These are phyloP conservation scores for Stagonosporopsis vannaccii DNA, from an alignment of 2,329 filamentous ascomycete species.

Conservation along the genomic window DNA sequence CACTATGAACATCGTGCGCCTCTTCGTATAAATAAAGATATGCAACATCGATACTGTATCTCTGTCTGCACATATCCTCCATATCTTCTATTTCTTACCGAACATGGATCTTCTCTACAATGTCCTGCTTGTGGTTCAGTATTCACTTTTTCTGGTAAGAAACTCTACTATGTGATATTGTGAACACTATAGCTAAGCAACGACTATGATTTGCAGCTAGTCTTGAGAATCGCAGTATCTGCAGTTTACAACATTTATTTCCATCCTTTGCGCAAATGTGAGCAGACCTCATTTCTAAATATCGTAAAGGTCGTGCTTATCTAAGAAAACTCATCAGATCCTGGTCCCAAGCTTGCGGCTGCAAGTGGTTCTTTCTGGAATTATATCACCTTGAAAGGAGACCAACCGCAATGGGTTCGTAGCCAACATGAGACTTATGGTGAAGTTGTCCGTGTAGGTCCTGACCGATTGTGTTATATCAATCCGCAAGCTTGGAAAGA, in stretches of 20 bases:
- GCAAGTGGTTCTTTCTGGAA: not conserved
- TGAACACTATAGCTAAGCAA: not conserved
- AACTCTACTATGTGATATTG: not conserved
- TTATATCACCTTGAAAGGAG: not conserved
- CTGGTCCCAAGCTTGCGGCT: not conserved
- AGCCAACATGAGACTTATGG: constrained; percentile 20
- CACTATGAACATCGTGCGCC: not conserved
- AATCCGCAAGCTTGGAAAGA: constrained; percentile 18
- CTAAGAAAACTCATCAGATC: not conserved
- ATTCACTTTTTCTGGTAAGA: not conserved
- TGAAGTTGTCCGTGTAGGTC: constrained; percentile 17
- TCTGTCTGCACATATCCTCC: not conserved
- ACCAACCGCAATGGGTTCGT: not conserved
- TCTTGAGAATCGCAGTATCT: not conserved
- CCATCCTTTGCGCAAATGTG: not conserved
- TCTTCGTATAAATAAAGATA: not conserved
- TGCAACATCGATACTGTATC: not conserved
- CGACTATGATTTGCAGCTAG: not conserved
- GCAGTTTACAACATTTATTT: not conserved
- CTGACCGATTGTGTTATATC: constrained; percentile 15
- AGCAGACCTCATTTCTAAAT: not conserved
- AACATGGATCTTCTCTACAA: not conserved
- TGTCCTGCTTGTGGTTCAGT: not conserved
- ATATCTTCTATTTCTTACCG: not conserved
- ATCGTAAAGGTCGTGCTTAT: not conserved